A percentile compares a stretch with the other conserved stretches of the same genome.
These are phyloP conservation scores for Fusarium longipes DNA, from an alignment of 2,329 filamentous ascomycete genomes.

Conservation along the genomic window DNA sequence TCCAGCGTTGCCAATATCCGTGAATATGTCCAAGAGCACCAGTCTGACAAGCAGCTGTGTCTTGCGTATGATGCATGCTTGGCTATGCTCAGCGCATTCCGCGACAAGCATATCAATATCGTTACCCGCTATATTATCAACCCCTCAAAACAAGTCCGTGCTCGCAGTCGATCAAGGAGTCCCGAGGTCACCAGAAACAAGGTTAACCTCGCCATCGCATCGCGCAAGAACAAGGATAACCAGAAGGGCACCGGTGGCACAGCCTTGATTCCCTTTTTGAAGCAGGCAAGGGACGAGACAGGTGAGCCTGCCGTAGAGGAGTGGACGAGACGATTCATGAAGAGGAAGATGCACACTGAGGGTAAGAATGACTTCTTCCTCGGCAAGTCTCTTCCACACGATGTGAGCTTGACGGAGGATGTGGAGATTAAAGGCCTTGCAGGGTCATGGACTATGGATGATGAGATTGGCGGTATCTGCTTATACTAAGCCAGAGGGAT, in stretches of 20 bases:
- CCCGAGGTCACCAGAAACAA: slow-evolving; percentile 62
- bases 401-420: slow-evolving; percentile 54
- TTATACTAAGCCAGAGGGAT: slow-evolving; percentile 55
- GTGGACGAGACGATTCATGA: slow-evolving; percentile 70
- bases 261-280: slow-evolving; percentile 92
- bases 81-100: slow-evolving; percentile 73
- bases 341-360: slow-evolving; percentile 60
- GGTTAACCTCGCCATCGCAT: slow-evolving; percentile 73
- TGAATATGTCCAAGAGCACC: slow-evolving; percentile 76
- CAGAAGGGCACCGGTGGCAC: slow-evolving; percentile 94
- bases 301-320: slow-evolving; percentile 85
- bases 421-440: slow-evolving; percentile 75
- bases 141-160: slow-evolving; percentile 80
- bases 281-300: slow-evolving; percentile 96
- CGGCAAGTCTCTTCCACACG: slow-evolving; percentile 61
- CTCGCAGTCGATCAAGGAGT: slow-evolving; percentile 69
- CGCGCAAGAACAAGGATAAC: slow-evolving; percentile 63
- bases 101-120: slow-evolving; percentile 96
- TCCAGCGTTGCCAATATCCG: slow-evolving; percentile 86
- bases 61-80: slow-evolving; percentile 93
- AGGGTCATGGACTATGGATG: slow-evolving; percentile 89
- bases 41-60: slow-evolving; percentile 72
- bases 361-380: slow-evolving; percentile 68
- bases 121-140: slow-evolving; percentile 96
- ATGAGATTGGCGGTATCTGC: slow-evolving; percentile 75